Evolutionary conservation across 2,329 filamentous ascomycete species (phyloP).

Genomic region (Arthroderma uncinatum): DNA sequence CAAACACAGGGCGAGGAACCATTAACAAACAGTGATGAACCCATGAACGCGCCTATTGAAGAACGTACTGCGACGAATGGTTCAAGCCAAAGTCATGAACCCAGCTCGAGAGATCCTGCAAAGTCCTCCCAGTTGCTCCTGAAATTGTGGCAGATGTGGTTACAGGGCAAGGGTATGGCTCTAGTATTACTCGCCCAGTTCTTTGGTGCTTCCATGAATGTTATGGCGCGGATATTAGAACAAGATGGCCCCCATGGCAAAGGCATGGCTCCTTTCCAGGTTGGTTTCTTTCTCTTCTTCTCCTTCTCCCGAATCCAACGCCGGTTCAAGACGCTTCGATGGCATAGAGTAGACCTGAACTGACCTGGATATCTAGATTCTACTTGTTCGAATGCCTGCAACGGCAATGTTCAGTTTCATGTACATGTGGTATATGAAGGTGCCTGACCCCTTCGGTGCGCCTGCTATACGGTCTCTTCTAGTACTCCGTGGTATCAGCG

Average conservation of each 20-base stretch:
- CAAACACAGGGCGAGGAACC: too few relatives aligned
- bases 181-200: conserved; percentile 65
- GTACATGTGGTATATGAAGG: conserved; percentile 63
- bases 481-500: conserved; percentile 54
- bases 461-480: conserved; percentile 57
- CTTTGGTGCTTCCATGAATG: conserved; percentile 78
- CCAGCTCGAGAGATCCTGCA: background rate
- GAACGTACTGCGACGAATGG: background rate
- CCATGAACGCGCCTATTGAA: background rate
- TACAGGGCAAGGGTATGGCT: conserved; percentile 58
- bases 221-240: conserved; percentile 65
- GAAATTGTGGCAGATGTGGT: background rate
- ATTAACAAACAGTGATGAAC: too few relatives aligned
- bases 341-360: too few relatives aligned
- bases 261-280: conserved; percentile 68
- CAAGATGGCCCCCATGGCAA: conserved; percentile 53
- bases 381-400: conserved; percentile 68
- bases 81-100: background rate
- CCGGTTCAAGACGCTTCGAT: too few relatives aligned
- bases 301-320: too few relatives aligned
- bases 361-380: conserved; percentile 39
- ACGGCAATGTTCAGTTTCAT: conserved; percentile 54
- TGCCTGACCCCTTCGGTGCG: conserved; percentile 58
- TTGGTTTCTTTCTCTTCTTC: conserved; percentile 18
- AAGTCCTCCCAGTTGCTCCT: background rate